Evolutionary conservation across 2,329 filamentous ascomycete genomes (phyloP), one percentile per base, ranked within the genome.

Genomic region (Macroventuria anomochaeta): DNA sequence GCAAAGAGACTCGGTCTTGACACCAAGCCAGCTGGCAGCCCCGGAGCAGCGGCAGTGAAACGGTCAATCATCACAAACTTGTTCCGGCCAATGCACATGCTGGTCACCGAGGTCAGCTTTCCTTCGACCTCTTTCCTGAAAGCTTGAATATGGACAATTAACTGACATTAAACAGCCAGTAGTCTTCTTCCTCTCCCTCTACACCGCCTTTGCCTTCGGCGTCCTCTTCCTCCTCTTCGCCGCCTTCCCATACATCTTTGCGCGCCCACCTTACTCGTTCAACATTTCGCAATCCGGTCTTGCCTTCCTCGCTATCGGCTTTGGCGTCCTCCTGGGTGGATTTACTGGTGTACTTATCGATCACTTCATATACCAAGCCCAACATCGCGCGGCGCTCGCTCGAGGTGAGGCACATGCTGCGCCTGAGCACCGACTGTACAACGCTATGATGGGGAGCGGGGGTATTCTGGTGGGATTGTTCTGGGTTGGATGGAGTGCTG

Each of bases 401-500:
- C 48, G 67, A 39, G 74, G 73, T 12, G 46, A 60, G 5, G 21
- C 7, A 7, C 37, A 68, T 21, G 75, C 80, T 0, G 77, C 77
- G 0, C 84, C 85, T 0, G 85, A 88, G 68, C 76, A 86, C 54
- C 76, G 85, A 0, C 73, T 88, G 10, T 82, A 85, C 53, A 78
- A 80, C 1, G 83, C 83, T 13, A 85, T 87, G 81, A 69, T 85
- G 7, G 84, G 83, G 1, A 81, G 81, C 53, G 36, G 83, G 12
- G 79, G 80, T 0, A 67, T 86, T 6, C 82, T 83, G 0, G 44
- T 82, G 0, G 79, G 79, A 0, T 65, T 87, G 8, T 86, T 86
- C 62, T 85, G 84, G 83, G 85, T 85, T 58, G 83, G 79, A 0
- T 87, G 85, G 85, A 80, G 81, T 1, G 80, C 81, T 0, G 69